Percentiles rank a stretch among this genome's conserved stretches.
These are phyloP conservation scores for Candida verbasci DNA, from an alignment of 805 yeast genomes.

Conservation along the genomic window DNA sequence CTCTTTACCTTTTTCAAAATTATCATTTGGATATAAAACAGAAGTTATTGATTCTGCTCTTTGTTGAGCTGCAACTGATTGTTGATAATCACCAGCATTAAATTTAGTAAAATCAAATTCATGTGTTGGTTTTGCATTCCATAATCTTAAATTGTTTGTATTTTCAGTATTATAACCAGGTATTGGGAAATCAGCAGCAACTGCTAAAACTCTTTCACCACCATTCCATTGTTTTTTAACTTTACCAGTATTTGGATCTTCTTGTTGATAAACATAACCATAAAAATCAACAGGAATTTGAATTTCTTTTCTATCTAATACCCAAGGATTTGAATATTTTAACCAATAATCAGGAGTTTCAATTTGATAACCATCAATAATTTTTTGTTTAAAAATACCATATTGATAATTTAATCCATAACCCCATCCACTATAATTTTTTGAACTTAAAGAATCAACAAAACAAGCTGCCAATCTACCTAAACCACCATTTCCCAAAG, in stretches of 20 bases:
- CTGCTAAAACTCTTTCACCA: conserved; percentile 85
- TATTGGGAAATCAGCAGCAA: conserved; percentile 87
- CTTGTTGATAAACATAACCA: conserved; percentile 65
- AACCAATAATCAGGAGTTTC: conserved; percentile 96
- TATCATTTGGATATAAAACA: conserved; percentile 90
- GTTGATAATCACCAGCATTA: conserved; percentile 85
- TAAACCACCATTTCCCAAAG: conserved; percentile 90
- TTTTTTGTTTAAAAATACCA: conserved; percentile 88
- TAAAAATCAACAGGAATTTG: conserved; percentile 88
- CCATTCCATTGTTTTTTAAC: conserved; percentile 73
- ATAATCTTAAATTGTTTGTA: conserved; percentile 83
- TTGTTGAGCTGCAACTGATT: conserved; percentile 80
- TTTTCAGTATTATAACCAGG: conserved; percentile 83
- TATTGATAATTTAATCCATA: conserved; percentile 90
- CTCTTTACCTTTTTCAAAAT: conserved; percentile 87
- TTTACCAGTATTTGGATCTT: conserved; percentile 45
- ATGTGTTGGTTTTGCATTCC: conserved; percentile 86
- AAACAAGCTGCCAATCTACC: conserved; percentile 95
- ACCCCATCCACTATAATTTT: conserved; percentile 94
- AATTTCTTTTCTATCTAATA: conserved; percentile 79
- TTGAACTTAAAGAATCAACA: conserved; percentile 81
- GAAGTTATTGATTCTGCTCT: conserved; percentile 90
- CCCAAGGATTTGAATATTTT: conserved; percentile 89
- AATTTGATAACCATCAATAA: conserved; percentile 88
- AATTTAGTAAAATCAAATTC: conserved; percentile 90